Evolutionary conservation across 257 asterid species (phyloP).

Genomic region (Cynanchum wilfordii): DNA sequence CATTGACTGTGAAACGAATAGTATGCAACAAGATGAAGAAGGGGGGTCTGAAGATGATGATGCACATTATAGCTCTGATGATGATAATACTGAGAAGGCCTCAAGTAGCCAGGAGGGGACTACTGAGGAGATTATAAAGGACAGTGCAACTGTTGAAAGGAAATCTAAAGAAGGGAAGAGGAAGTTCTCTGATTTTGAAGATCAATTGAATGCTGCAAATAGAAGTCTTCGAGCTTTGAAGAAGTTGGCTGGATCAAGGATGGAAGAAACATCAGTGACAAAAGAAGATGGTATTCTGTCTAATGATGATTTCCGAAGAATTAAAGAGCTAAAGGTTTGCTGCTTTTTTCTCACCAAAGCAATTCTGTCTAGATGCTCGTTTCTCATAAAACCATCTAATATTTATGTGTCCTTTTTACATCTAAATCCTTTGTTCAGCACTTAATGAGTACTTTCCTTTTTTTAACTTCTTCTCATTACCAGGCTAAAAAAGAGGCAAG

Average conservation of each 20-base stretch:
- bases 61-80: slow-evolving; percentile 23
- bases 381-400: neutral
- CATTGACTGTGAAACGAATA: slow-evolving; percentile 18
- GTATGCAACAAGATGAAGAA: slow-evolving; percentile 30
- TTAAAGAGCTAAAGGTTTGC: slow-evolving; percentile 77
- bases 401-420: neutral
- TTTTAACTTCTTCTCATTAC: neutral
- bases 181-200: slow-evolving; percentile 65
- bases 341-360: slow-evolving; percentile 8
- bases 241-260: slow-evolving; percentile 54
- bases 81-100: slow-evolving; percentile 22
- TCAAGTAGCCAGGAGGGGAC: slow-evolving; percentile 14
- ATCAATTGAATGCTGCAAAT: slow-evolving; percentile 49
- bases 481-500: slow-evolving; percentile 82
- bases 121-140: slow-evolving; percentile 5
- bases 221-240: slow-evolving; percentile 77
- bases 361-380: slow-evolving; percentile 9
- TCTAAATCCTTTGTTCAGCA: neutral
- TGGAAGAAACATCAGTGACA: slow-evolving; percentile 26
- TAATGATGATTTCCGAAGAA: slow-evolving; percentile 84
- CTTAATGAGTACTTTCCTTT: slow-evolving; percentile 20
- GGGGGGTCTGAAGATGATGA: slow-evolving; percentile 35
- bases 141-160: slow-evolving; percentile 22
- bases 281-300: slow-evolving; percentile 73
- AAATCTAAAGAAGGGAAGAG: slow-evolving; percentile 46